These are phyloP conservation scores for Incumbomyces delicatus DNA, from an alignment of 2,329 filamentous ascomycete genomes.

Conservation along the genomic window DNA sequence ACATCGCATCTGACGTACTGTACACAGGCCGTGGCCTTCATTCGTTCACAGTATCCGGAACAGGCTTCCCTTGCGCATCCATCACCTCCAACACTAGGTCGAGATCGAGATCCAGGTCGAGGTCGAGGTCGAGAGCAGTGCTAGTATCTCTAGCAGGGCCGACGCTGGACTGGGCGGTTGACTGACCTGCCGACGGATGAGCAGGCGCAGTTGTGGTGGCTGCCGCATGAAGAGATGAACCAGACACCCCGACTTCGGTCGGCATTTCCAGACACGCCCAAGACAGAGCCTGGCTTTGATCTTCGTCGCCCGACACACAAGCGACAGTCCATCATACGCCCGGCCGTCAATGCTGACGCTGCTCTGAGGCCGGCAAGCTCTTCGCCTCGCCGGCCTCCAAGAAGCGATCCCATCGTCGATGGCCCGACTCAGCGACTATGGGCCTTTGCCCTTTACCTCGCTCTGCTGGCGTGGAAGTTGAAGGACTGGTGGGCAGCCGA, in stretches of 20 bases:
- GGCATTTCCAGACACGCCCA: conserved; percentile 69
- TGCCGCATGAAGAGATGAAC: conserved; percentile 60
- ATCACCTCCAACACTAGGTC: no score
- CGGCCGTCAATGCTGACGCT: neutral
- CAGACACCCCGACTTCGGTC: conserved; percentile 72
- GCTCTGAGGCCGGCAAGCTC: conserved; percentile 1
- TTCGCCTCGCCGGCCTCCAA: conserved; percentile 43
- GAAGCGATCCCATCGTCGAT: conserved; percentile 73
- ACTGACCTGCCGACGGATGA: no score
- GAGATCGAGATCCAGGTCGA: no score
- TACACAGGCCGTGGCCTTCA: no score
- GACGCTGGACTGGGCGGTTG: no score
- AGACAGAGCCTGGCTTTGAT: conserved; percentile 19
- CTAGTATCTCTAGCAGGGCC: no score
- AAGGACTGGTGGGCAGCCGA: conserved; percentile 49
- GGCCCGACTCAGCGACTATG: conserved; percentile 86
- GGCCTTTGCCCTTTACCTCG: conserved; percentile 66
- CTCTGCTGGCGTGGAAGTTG: conserved; percentile 69
- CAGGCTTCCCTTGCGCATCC: no score
- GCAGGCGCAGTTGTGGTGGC: no score
- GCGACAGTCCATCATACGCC: conserved; percentile 1
- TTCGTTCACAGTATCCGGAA: no score
- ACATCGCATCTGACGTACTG: no score
- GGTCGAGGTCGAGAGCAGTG: no score
- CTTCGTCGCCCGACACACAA: conserved; percentile 13